A percentile compares a stretch with the other conserved stretches of the same genome.
Conservation (phyloP, 192 early-diverging fungal species). For the Backusella tarrabulga region DNA sequence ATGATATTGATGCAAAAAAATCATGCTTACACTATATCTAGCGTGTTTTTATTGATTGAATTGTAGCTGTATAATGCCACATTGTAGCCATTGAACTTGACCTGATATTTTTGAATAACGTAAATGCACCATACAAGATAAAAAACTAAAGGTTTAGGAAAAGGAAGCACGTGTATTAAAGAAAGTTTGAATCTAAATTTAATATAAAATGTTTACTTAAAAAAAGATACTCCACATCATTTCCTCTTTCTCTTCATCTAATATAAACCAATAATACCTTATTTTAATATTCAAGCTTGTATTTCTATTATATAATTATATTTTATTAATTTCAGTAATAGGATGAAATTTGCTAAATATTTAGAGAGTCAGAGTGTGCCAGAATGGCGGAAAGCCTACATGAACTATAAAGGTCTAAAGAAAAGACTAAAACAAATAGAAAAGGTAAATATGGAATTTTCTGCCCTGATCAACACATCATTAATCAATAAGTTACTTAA, state of each 20-base stretch:
- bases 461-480: background rate
- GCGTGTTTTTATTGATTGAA: too few relatives aligned
- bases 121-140: background rate
- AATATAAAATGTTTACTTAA: background rate
- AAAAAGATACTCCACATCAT: background rate
- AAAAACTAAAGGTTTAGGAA: background rate
- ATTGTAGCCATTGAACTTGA: background rate
- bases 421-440: constrained; percentile 47
- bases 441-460: background rate
- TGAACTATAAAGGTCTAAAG: constrained; percentile 63
- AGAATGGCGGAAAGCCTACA: constrained; percentile 70
- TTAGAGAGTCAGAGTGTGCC: constrained; percentile 64
- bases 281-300: background rate
- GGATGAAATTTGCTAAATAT: constrained; percentile 74
- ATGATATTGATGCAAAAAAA: background rate
- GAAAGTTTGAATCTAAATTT: constrained; percentile 1
- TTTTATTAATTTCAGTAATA: background rate
- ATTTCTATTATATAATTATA: background rate
- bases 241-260: background rate
- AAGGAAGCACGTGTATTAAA: background rate
- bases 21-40: too few relatives aligned
- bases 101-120: background rate
- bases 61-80: too few relatives aligned
- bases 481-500: background rate
- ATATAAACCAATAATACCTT: background rate